Evolutionary conservation across 352 stramenopile species (phyloP), one percentile per base, ranked within the genome.

Genomic region (Phytophthora hybrid): DNA sequence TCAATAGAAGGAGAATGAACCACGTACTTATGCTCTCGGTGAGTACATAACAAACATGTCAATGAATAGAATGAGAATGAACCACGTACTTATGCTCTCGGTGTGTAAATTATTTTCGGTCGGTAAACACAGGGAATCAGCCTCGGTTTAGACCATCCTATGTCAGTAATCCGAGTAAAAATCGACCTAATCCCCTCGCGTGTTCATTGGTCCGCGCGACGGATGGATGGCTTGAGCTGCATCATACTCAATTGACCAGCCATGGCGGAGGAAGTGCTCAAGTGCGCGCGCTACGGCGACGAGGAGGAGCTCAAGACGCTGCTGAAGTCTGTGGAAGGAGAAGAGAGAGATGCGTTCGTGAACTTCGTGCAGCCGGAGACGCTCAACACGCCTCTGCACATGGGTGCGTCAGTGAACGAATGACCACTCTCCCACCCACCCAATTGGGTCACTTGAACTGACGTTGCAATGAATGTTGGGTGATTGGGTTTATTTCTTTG

Each of bases 321-420:
- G 32, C 63, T 93, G 23, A 29, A 74, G n/a, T 71, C 62, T 0
- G 71, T 70, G 16, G 59, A 65, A 0, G 67, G 65, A 10, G 65
- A 66, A 0, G 52, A 76, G 23, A 66, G 71, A 16, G 63, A 81
- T 23, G 74, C 59, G 51, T 59, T 91, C 19, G 73, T 95, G 32
- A 94, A 96, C 74, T 96, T 85, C 34, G 82, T 86, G 59, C 87
- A 96, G 73, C 78, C 88, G 13, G 82, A 87, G 60, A 89, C 88
- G 62, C 76, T 87, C 46, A 95, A 95, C 77, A 94, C 89, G 46
- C 87, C 89, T 29, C 84, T 96, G 21, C 89, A 96, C 77, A 96
- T 96, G 89, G 89, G 88, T 39, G 49, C 49, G 46, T 46, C 39
- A n/a, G 8, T 46, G 39, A n/a, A 46, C 39, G 29, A 31, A 31